Evolutionary conservation across 192 early-diverging fungal species (phyloP), one percentile per base, ranked within the genome.

Genomic region (Pilobolus umbonatus): DNA sequence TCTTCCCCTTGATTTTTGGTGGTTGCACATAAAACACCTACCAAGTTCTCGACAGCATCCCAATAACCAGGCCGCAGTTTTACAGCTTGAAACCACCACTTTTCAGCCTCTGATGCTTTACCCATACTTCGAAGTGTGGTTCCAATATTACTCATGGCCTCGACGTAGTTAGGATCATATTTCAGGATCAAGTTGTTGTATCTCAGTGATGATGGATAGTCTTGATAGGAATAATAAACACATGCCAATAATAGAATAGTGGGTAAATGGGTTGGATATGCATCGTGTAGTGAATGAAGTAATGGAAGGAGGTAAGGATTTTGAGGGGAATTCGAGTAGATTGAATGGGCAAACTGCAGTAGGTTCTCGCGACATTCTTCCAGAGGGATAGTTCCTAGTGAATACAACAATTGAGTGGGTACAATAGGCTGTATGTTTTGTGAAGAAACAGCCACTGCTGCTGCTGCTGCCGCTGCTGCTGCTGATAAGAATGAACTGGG

Each of bases 121-220:
- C 86, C 89, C 75, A 88, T 82, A 51, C 84, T 89, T 28, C 89
- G 81, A 62, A 91, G 75, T 2, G 93, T 95, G 14, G 90, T 94
- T 15, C 91, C 93, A 55, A 95, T 86, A 66, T 95, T 94, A 44
- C 84, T 90, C 82, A 89, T 92, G 9, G 91, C 91, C 63, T 95
- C 93, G 22, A 92, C 89, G 70, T 93, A 94, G 54, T 84, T 78
- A 24, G 87, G 82, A 70, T 95, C 90, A 25, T 91, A 76, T 50
- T 76, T 73, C 17, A 95, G 80, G 44, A 95, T 95, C 4, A 76
- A 65, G 45, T 90, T 76, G 74, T 95, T 95, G 73, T 92, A 93
- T 25, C 75, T 67, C 15, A 94, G 73, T 5, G 90, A 92, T 29
- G 85, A 74, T 31, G 83, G 66, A 25, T 86, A 80, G 58, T 92